Evolutionary conservation across 768 basidiomycete genomes (phyloP), one percentile per base, ranked within the genome.

Genomic region (Aureoboletus auriporus): DNA sequence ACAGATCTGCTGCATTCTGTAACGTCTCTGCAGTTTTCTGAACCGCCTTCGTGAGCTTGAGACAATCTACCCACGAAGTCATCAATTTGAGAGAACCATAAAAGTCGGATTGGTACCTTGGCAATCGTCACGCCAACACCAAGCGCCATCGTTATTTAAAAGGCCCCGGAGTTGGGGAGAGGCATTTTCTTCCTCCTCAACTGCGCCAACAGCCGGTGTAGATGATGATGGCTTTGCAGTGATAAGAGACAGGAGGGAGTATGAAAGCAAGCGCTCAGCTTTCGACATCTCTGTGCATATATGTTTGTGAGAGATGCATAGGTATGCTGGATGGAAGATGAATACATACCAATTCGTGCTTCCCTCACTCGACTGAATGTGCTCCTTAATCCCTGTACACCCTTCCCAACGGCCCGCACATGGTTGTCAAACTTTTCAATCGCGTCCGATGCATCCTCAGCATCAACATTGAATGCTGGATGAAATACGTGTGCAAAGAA

Each of bases 81-180:
- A 43, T 36, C 27, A 39, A 27, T 9, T 16, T 26, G 40, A 29
- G 28, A 40, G 29, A 29, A 37, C 39, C 26, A 31, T 13, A 16
- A 20, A 26, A 43, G 14, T 16, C 30, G 12, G 13, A 16, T 17
- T 13, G 31, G 36, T 56, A 87, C 88, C 82, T 62, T 76, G 66
- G 61, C 90, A 92, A 3, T 74, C 75, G 45, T 93, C 88, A 23
- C 82, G 75, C 89, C 90, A 94, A 63, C 89, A 91, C 87, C 91
- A 89, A 4, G 87, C 89, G 1, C 87, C 84, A 23, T 87, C 78
- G 8, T 73, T 71, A 53, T 91, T 92, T 46, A 82, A 57, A 42
- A 85, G 59, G 0, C 86, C 84, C 49, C 75, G 79, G n/a, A 63
- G 62, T 46, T 74, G 74, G 33, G 64, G 56, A 17, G 59, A 60